Conservation (phyloP, 768 basidiomycete genomes). For the Chalciporus pseudorubinellus region DNA sequence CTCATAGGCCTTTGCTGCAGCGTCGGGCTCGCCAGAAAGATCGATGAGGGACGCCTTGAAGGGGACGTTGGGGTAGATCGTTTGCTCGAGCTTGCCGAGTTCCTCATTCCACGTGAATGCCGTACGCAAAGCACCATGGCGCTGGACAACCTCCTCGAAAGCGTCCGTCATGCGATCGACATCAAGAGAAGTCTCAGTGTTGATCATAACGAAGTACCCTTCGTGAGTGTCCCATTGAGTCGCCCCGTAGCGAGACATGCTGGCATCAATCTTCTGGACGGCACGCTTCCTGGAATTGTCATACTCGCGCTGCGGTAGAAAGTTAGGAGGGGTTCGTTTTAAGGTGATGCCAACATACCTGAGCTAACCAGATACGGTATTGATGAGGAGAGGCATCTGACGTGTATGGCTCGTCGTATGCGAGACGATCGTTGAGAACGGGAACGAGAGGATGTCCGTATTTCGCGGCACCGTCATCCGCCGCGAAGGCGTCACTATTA, state of each 20-base stretch:
- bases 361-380: conserved; percentile 33
- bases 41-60: conserved; percentile 24
- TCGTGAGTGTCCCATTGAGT: conserved; percentile 34
- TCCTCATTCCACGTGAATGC: conserved; percentile 31
- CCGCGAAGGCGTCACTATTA: conserved; percentile 1
- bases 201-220: conserved; percentile 19
- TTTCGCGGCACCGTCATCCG: conserved; percentile 26
- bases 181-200: conserved; percentile 26
- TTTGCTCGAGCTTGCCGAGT: conserved; percentile 29
- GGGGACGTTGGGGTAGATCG: conserved; percentile 28
- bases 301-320: conserved; percentile 11
- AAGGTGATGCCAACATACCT: conserved; percentile 3
- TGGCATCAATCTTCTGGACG: conserved; percentile 28
- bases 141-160: conserved; percentile 25
- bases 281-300: conserved; percentile 30
- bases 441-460: conserved; percentile 30
- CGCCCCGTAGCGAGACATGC: conserved; percentile 33
- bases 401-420: conserved; percentile 32
- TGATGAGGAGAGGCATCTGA: conserved; percentile 27
- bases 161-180: conserved; percentile 28
- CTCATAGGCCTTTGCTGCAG: conserved; percentile 28
- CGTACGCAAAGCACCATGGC: conserved; percentile 31
- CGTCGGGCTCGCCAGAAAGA: conserved; percentile 26
- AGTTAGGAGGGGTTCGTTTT: too few relatives aligned
- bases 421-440: conserved; percentile 30